These are phyloP conservation scores for Pseudogymnoascus sp. DNA, from an alignment of 2,329 filamentous ascomycete genomes.

Conservation along the genomic window DNA sequence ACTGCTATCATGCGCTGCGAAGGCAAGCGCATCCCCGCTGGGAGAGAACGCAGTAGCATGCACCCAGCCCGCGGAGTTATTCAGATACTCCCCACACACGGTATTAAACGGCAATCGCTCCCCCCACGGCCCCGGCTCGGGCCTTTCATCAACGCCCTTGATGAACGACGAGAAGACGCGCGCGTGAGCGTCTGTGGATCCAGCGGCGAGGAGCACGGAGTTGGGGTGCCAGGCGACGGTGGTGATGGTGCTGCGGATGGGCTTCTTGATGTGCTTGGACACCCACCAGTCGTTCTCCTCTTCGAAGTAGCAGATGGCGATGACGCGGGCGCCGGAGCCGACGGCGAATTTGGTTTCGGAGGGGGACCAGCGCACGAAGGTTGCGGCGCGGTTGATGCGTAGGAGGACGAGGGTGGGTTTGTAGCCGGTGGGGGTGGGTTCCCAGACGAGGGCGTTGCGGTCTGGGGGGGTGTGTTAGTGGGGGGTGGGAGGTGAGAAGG, in stretches of 20 bases:
- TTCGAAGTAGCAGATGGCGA: slow-evolving; percentile 97
- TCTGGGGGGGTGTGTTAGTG: slow-evolving; percentile 44
- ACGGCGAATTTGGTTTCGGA: slow-evolving; percentile 97
- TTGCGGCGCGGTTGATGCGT: slow-evolving; percentile 92
- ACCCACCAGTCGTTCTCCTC: slow-evolving; percentile 99
- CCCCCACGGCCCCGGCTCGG: slow-evolving; percentile 84
- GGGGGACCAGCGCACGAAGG: slow-evolving; percentile 94
- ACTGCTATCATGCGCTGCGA: slow-evolving; percentile 90
- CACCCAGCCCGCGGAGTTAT: slow-evolving; percentile 95
- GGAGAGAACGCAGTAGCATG: slow-evolving; percentile 91
- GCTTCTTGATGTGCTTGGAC: slow-evolving; percentile 98
- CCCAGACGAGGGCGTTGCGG: slow-evolving; percentile 97
- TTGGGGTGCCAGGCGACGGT: slow-evolving; percentile 96
- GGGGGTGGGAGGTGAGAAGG: slow-evolving; percentile 9
- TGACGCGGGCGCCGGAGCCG: slow-evolving; percentile 88
- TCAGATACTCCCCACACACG: slow-evolving; percentile 91
- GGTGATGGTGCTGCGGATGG: slow-evolving; percentile 93
- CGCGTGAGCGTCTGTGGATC: slow-evolving; percentile 94
- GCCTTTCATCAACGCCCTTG: slow-evolving; percentile 83
- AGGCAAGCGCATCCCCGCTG: slow-evolving; percentile 85
- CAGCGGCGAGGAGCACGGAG: slow-evolving; percentile 86
- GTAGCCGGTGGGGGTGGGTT: slow-evolving; percentile 84
- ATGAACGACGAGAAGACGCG: slow-evolving; percentile 92
- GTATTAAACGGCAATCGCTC: slow-evolving; percentile 97
- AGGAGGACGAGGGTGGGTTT: slow-evolving; percentile 95